Base-by-base conservation (phyloP, 2,329 filamentous ascomycete genomes). In the Pseudocercospora musae region DNA sequence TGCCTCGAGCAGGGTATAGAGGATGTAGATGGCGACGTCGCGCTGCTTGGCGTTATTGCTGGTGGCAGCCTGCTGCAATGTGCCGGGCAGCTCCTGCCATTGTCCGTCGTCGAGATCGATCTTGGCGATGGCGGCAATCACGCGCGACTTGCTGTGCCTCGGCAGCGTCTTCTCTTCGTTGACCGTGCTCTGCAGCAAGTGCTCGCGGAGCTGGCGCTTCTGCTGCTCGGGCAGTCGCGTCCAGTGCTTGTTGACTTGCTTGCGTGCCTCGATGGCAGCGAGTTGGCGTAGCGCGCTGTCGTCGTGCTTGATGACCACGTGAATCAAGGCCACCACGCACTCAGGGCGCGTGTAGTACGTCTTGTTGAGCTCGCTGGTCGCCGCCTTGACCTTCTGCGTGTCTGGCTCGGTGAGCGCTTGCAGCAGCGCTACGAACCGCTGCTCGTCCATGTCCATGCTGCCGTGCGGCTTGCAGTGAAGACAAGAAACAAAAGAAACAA, bases 21-120 rank as follows among this genome's bases (percentile, higher is more conserved):
- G 88, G 70, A 98, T 92, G 80, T 95, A 98, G 67, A 94, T 89
- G 68, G 90, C 92, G 44, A 97, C 91, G 75, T 96, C 92, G 69
- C 95, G 89, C 76, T 96, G 91, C 64, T 87, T 83, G 57, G 91
- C 88, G 65, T 88, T 88, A 63, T 84, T 80, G 75, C 87, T 93
- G 69, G 85, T 90, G 70, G 90, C 89, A 65, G 95, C 90, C 74
- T 90, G 89, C 65, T 92, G 85, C 58, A 98, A 85, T 69, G 90
- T 85, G 68, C 87, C 86, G 57, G 96, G 87, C 63, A 98, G 86
- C 62, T 96, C 90, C 27, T 80, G 80, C 91, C 91, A 96, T 77
- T 96, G 87, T 67, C 90, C 91, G 76, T 96, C 88, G 67, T 91
- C 87, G 70, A 97, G 87, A 77, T 99, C 95, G 67, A 92, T 82